Evolutionary conservation across 1,139 yeast genomes (phyloP).

Genomic region (Nakaseomyces kungkrabaensis): DNA sequence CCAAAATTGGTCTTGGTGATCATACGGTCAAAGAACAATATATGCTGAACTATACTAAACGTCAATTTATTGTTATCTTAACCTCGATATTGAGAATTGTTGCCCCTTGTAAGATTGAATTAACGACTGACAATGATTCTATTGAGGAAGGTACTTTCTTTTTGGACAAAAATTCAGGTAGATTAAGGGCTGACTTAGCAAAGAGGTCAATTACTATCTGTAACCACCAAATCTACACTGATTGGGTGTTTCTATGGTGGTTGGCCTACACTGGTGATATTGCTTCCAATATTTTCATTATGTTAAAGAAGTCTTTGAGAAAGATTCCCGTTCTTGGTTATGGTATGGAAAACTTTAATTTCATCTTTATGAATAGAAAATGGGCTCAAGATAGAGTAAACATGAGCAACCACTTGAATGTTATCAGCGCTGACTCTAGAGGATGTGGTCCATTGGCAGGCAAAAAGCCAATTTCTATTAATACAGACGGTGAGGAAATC

Average conservation of each 20-base stretch:
- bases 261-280: constrained; percentile 57
- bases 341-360: constrained; percentile 76
- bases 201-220: constrained; percentile 31
- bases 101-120: constrained; percentile 27
- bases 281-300: constrained; percentile 56
- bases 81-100: constrained; percentile 23
- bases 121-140: constrained; percentile 23
- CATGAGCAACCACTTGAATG: constrained; percentile 46
- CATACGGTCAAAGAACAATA: constrained; percentile 15
- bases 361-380: constrained; percentile 66
- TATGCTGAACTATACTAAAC: constrained; percentile 22
- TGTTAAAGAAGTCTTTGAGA: constrained; percentile 69
- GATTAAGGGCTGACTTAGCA: constrained; percentile 17
- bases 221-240: constrained; percentile 90
- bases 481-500: constrained; percentile 24
- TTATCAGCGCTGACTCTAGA: constrained; percentile 42
- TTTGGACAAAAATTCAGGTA: constrained; percentile 14
- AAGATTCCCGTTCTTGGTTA: constrained; percentile 71
- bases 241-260: constrained; percentile 94
- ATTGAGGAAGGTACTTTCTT: constrained; percentile 22
- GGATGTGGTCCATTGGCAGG: constrained; percentile 45
- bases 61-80: constrained; percentile 23
- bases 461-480: constrained; percentile 24
- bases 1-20: constrained; percentile 9
- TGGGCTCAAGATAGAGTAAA: constrained; percentile 68